Evolutionary conservation across 2,329 filamentous ascomycete genomes (phyloP).

Genomic region (Fusarium torreyae): DNA sequence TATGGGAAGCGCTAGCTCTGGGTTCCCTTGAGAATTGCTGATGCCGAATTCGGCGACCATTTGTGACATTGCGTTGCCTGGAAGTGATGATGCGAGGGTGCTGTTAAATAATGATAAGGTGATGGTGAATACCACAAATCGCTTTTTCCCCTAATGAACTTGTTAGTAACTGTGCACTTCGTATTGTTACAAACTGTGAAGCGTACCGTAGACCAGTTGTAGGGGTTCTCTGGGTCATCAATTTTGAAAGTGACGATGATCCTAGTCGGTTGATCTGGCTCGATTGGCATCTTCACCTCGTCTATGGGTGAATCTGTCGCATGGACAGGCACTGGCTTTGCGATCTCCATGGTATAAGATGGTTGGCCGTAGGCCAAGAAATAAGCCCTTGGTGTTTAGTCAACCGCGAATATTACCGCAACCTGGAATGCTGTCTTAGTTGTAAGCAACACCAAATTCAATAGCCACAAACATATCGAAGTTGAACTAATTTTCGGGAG

Average conservation of each 20-base stretch:
- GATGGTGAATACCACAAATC: conserved; percentile 17
- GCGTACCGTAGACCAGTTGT: conserved; percentile 20
- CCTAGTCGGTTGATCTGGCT: neutral
- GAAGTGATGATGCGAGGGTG: conserved; percentile 14
- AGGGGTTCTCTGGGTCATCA: conserved; percentile 11
- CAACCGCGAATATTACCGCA: too few relatives aligned
- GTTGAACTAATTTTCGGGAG: neutral
- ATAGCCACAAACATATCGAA: too few relatives aligned
- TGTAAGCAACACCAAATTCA: too few relatives aligned
- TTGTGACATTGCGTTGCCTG: conserved; percentile 5
- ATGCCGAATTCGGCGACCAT: conserved; percentile 19
- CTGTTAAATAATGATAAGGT: conserved; percentile 15
- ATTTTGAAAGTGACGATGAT: neutral
- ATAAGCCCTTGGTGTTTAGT: too few relatives aligned
- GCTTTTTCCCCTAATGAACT: neutral
- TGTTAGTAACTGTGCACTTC: neutral
- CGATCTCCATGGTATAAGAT: neutral
- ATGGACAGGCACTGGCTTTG: neutral
- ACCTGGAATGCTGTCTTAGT: too few relatives aligned
- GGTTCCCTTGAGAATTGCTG: conserved; percentile 7
- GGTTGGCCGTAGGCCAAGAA: too few relatives aligned
- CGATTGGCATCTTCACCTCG: neutral
- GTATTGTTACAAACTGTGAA: neutral
- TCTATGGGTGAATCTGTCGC: neutral
- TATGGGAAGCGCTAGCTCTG: conserved; percentile 7